A percentile compares a stretch with the other conserved stretches of the same genome.
Evolutionary conservation across 176 grass and related monocot genomes (phyloP).

Genomic region (Secale cereale): DNA sequence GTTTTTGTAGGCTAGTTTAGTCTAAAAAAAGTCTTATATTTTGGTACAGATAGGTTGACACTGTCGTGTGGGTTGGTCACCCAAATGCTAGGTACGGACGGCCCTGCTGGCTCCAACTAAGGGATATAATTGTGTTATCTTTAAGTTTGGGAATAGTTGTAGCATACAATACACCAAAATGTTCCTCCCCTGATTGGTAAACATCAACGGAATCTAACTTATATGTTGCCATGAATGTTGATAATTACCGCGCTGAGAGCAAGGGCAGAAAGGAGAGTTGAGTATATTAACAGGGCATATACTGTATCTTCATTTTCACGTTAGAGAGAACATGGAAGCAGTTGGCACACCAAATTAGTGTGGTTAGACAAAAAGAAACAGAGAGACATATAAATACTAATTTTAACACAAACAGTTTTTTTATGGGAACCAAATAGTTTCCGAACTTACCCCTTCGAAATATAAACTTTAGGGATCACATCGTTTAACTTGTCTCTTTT

Average conservation of each 20-base stretch:
- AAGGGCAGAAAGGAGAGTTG: neutral
- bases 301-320: neutral
- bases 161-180: too few species aligned
- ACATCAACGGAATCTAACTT: too few species aligned
- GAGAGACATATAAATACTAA: neutral
- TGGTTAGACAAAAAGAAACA: neutral
- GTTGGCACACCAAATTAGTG: neutral
- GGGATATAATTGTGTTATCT: too few species aligned
- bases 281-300: neutral
- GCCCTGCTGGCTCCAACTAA: too few species aligned
- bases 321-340: neutral
- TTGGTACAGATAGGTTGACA: too few species aligned
- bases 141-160: too few species aligned
- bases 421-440: slow-evolving; percentile 1
- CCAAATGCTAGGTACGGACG: too few species aligned
- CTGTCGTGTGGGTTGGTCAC: too few species aligned
- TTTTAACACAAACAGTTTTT: neutral
- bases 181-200: too few species aligned
- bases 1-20: too few species aligned
- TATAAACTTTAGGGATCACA: slow-evolving; percentile 43
- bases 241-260: neutral
- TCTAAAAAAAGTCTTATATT: too few species aligned
- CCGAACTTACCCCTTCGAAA: slow-evolving; percentile 48
- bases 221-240: too few species aligned
- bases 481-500: slow-evolving; percentile 38